Evolutionary conservation across 73 alveolate genomes (phyloP).

Genomic region (Paramecium sonneborni): DNA sequence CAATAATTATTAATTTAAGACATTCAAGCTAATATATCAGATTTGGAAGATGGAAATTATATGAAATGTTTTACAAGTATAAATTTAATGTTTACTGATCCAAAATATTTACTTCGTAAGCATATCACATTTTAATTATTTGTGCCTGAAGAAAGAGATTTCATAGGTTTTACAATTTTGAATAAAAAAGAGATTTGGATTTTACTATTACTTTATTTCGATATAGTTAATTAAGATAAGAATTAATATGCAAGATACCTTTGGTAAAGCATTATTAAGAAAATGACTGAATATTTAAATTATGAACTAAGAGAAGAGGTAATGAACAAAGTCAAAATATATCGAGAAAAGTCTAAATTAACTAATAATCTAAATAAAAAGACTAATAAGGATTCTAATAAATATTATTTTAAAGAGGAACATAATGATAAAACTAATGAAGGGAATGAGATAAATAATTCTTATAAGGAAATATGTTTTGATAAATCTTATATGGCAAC

Average conservation of each 20-base stretch:
- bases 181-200: not conserved
- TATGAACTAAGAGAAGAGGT: not conserved
- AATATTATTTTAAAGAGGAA: not conserved
- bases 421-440: not conserved
- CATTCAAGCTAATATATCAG: not conserved
- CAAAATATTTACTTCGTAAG: not conserved
- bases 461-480: not conserved
- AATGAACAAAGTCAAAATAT: not conserved
- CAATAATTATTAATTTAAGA: not conserved
- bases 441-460: not conserved
- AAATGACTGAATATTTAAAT: not conserved
- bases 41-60: not conserved
- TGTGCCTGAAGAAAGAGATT: not conserved
- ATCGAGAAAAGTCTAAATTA: not conserved
- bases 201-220: not conserved
- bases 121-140: not conserved
- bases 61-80: not conserved
- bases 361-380: not conserved
- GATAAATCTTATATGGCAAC: not conserved
- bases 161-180: not conserved
- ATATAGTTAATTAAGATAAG: not conserved
- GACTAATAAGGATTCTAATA: not conserved
- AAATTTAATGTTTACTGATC: not conserved
- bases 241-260: not conserved
- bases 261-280: not conserved